A percentile compares a stretch with the other conserved stretches of the same genome.
Evolutionary conservation across 2,329 filamentous ascomycete genomes (phyloP).

Genomic region (Fusarium setosum): DNA sequence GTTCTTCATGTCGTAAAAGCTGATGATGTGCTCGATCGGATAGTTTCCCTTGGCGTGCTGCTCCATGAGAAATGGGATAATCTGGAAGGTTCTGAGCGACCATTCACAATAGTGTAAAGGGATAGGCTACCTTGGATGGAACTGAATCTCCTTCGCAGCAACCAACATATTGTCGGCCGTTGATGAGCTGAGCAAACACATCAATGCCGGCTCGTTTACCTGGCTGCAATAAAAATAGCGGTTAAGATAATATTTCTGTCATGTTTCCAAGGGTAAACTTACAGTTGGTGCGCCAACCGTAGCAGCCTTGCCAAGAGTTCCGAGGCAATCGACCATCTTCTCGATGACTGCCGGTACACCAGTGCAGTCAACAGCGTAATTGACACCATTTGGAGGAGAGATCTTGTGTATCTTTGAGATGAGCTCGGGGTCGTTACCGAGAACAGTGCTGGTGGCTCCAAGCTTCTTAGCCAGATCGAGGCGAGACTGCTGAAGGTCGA

Average conservation of each 20-base stretch:
- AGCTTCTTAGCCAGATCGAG: conserved; percentile 17
- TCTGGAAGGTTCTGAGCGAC: neutral
- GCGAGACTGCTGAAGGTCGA: conserved; percentile 10
- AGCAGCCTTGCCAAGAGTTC: conserved; percentile 17
- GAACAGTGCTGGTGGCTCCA: conserved; percentile 15
- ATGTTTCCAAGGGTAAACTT: neutral
- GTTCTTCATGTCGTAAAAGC: neutral
- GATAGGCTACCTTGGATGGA: conserved; percentile 3
- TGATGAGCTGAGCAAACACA: conserved; percentile 14
- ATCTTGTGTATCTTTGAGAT: neutral
- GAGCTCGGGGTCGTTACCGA: neutral
- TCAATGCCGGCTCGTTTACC: conserved; percentile 4
- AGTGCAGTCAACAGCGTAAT: conserved; percentile 31
- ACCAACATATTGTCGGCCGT: conserved; percentile 27
- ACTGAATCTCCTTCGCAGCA: conserved; percentile 23
- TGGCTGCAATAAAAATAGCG: neutral
- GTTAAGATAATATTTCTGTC: too few species aligned
- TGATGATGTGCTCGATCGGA: neutral
- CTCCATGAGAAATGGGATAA: neutral
- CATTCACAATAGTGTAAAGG: too few species aligned
- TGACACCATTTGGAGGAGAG: conserved; percentile 11
- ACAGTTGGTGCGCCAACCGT: conserved; percentile 21
- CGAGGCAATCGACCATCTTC: conserved; percentile 12
- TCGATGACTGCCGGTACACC: conserved; percentile 21
- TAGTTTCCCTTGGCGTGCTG: neutral